phyloP scores from a whole-genome alignment of 805 yeast genomes.

The Cyberlindnera mrakii region DNA sequence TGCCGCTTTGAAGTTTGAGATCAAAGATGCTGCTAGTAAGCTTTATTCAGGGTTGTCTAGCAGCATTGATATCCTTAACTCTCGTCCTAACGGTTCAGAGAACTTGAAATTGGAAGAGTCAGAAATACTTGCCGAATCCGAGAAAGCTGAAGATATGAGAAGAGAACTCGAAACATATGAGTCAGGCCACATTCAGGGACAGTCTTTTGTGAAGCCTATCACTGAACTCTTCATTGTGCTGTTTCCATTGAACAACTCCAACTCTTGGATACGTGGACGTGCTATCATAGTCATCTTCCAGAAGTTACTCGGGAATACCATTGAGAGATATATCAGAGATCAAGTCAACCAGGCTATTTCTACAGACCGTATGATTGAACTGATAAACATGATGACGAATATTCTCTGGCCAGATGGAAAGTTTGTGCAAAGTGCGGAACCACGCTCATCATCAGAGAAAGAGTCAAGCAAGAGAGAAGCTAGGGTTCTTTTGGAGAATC shows the following conservation, averaged over 20 bases:
- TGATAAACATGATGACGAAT: conserved; percentile 26
- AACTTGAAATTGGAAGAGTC: conserved; percentile 12
- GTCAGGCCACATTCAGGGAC: conserved; percentile 12
- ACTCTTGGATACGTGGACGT: conserved; percentile 78
- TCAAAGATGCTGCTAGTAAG: conserved; percentile 18
- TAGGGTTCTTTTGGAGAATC: conserved; percentile 42
- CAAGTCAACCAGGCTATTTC: conserved; percentile 34
- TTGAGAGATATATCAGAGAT: conserved; percentile 51
- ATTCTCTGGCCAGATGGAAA: conserved; percentile 49
- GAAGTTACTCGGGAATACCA: conserved; percentile 81
- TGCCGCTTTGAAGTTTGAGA: conserved; percentile 5
- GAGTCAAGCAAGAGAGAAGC: conserved; percentile 54
- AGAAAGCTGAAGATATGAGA: conserved; percentile 42
- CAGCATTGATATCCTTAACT: conserved; percentile 10
- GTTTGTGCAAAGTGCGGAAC: conserved; percentile 38
- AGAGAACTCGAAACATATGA: conserved; percentile 43
- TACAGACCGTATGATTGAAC: conserved; percentile 40
- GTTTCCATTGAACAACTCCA: conserved; percentile 59
- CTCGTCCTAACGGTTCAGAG: conserved; percentile 6
- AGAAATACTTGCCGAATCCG: conserved; percentile 2
- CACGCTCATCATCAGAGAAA: conserved; percentile 47
- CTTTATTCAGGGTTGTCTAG: conserved; percentile 16
- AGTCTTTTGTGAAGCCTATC: conserved; percentile 72
- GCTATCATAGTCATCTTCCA: conserved; percentile 78
- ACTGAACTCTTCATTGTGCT: conserved; percentile 68